Evolutionary conservation across 192 early-diverging fungal genomes (phyloP), one percentile per base, ranked within the genome.

Genomic region (Entrophospora sp.): DNA sequence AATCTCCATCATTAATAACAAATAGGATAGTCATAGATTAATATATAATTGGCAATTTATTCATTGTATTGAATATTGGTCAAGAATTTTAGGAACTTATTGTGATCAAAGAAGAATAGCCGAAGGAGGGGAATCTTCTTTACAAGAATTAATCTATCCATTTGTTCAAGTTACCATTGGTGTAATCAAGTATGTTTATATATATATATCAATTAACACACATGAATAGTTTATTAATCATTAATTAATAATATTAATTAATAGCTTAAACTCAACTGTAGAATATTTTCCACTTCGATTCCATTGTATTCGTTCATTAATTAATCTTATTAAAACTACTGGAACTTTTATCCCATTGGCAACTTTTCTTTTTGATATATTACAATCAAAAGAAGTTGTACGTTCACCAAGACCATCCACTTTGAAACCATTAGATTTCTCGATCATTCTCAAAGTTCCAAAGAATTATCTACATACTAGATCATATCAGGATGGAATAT

Each of bases 31-130:
- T 4, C 94, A 87, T 83, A 91, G 89, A 57, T 70, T 83, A 7
- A 91, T 99, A 40, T 95, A 96, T 81, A 93, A 93, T 81, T 99
- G 96, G 96, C 94, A 95, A 77, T 99, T 86, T 71, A 72, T 99
- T 57, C 92, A 96, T 75, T 90, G 87, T 61, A 77, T 99, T 55
- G 84, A 88, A 63, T 87, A 96, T 62, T 97, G 95, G 95, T 75
- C 90, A 16, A 83, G 90, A 48, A 88, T 97, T 0, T 68, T 96
- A 42, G 67, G 82, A 10, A 87, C 86, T 42, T 89, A 95, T 75
- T 85, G 84, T 49, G 72, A 82, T 28, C 73, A 63, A 37, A 67
- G 63, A 55, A 71, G 74, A 13, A 73, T 75, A 28, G 63, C 77
- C 48, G 78, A 83, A 7, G 66, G 77, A 44, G 80, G 78, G 28